Evolutionary conservation across 176 grass and related monocot genomes (phyloP).

Genomic region (Rhynchospora pubera): DNA sequence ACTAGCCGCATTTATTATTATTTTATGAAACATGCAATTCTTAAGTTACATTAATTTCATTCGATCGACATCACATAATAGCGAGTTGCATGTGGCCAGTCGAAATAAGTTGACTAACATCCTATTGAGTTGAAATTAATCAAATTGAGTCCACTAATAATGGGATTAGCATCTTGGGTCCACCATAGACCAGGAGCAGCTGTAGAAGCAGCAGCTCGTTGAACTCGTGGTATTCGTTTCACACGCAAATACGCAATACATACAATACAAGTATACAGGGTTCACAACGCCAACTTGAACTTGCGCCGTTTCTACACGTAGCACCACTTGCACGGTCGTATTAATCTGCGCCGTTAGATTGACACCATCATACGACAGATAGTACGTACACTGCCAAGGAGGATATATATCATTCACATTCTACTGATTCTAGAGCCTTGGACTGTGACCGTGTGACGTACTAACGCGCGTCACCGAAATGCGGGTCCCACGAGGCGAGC

Average conservation of each 20-base stretch:
- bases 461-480: background rate
- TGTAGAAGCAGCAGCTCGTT: background rate
- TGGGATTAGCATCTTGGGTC: background rate
- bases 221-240: background rate
- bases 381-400: background rate
- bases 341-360: conserved; percentile 18
- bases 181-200: background rate
- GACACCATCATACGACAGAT: background rate
- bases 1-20: background rate
- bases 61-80: background rate
- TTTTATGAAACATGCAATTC: background rate
- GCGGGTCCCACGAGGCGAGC: background rate
- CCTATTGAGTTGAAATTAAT: background rate
- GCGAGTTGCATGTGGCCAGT: no score
- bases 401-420: background rate
- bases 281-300: background rate
- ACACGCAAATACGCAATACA: background rate
- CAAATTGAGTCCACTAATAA: no score
- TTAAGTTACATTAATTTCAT: background rate
- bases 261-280: background rate
- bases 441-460: background rate
- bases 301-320: background rate
- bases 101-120: background rate
- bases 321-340: background rate
- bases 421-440: background rate